Percentiles rank a stretch among this genome's conserved stretches.
Evolutionary conservation across 1,284 basidiomycete species (phyloP).

Genomic region (Puccinia triticina): DNA sequence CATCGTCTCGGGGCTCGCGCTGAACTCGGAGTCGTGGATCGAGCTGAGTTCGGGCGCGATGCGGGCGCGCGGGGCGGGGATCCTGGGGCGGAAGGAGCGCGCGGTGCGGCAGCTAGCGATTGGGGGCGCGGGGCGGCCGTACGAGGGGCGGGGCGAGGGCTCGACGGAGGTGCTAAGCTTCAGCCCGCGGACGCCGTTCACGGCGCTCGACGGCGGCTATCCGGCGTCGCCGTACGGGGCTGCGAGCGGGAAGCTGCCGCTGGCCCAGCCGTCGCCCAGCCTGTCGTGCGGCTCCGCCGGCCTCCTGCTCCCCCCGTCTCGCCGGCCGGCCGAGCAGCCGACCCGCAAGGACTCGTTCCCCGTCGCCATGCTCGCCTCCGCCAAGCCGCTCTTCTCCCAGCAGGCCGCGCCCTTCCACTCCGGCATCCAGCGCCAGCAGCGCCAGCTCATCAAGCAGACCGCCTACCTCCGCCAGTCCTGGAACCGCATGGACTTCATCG

Average conservation of each 20-base stretch:
- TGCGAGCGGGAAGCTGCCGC: constrained; percentile 53
- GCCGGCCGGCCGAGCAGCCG: no score
- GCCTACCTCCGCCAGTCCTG: constrained; percentile 89
- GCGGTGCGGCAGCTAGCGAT: constrained; percentile 34
- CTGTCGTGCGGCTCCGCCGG: background rate
- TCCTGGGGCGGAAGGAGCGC: constrained; percentile 20
- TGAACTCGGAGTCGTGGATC: constrained; percentile 69
- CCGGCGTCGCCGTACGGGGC: constrained; percentile 64
- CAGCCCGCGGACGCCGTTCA: constrained; percentile 1
- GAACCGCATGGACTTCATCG: constrained; percentile 86
- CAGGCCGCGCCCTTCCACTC: constrained; percentile 43
- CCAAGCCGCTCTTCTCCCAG: constrained; percentile 40
- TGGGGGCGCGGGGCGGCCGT: constrained; percentile 9
- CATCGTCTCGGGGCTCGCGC: constrained; percentile 83
- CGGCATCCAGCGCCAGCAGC: constrained; percentile 48
- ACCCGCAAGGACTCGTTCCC: constrained; percentile 24
- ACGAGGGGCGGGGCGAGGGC: background rate
- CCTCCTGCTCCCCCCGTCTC: background rate
- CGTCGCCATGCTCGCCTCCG: background rate
- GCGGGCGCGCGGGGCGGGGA: background rate
- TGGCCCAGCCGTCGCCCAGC: constrained; percentile 18
- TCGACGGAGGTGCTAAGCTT: constrained; percentile 18
- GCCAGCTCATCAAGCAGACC: constrained; percentile 55
- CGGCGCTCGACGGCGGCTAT: background rate
- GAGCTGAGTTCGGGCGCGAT: background rate